Base-by-base conservation (phyloP, 257 asterid species). In the Ophiorrhiza pumila region DNA sequence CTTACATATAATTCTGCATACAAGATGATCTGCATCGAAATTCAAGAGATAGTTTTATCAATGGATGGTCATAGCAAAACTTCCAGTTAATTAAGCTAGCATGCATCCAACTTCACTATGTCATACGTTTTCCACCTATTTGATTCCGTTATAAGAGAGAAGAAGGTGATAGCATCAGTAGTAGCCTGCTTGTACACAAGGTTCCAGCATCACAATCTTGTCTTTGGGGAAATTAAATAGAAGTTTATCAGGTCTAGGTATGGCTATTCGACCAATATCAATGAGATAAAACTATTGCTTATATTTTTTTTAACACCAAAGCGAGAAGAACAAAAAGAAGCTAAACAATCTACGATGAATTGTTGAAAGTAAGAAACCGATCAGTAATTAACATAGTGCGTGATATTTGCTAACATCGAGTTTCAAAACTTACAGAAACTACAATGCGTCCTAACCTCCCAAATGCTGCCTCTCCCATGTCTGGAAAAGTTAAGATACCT, bases 381-480 rank as follows among this genome's bases (percentile, higher is more conserved):
- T 22, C 31, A 47, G 62, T 68, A 29, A 34, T 10, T 34, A 68
- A 32, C 25, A 5, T 37, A 4, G 41, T 64, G 71, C 56, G 25
- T 61, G 37, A 39, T 13, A 64, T 20, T 7, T 22, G 31, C 18
- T 14, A 74, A 35, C 23, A 20, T 67, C 43, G 47, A 55, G 47
- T 29, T 41, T 27, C 12, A 20, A 41, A 70, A 83, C 87, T 82
- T 84, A 92, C 94, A 81, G 96, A 92, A 65, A 90, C 75, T 11
- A 90, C n/a, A 72, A 92, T 74, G 32, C 96, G 91, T 39, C 96
- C 96, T 31, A 52, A 78, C 76, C 75, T 88, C 63, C 98, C 98
- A 74, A 88, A 87, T 47, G 98, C 96, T 52, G 96, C 98, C 78
- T 87, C 90, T 74, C 96, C 98, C 72, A 92, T 88, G 77, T 92